A percentile compares a stretch with the other conserved stretches of the same genome.
phyloP scores from a whole-genome alignment of 768 basidiomycete species.

The Naganishia randhawae region DNA sequence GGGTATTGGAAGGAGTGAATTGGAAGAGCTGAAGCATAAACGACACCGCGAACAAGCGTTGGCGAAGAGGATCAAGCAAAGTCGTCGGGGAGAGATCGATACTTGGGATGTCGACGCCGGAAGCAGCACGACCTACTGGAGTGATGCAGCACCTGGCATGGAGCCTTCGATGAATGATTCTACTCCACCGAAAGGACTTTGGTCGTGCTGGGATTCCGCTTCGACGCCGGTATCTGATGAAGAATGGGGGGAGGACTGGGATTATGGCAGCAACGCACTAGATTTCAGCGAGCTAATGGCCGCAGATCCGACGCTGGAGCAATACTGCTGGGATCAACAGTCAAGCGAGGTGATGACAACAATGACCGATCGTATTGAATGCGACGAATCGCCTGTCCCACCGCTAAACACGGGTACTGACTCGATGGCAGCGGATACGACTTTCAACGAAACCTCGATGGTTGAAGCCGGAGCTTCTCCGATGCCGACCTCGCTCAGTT shows the following conservation, averaged over 20 bases:
- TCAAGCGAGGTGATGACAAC: no score
- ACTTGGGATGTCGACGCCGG: neutral
- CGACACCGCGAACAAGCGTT: neutral
- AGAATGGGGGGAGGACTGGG: constrained; percentile 14
- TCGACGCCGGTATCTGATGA: constrained; percentile 5
- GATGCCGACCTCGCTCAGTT: neutral
- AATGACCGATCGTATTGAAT: neutral
- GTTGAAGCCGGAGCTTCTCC: neutral
- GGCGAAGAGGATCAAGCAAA: neutral
- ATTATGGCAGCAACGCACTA: neutral
- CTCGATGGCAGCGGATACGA: neutral
- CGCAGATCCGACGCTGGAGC: neutral
- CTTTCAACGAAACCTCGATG: neutral
- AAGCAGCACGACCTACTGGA: neutral
- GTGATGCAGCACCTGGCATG: no score
- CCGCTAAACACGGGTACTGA: neutral
- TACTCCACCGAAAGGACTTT: neutral
- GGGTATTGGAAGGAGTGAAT: neutral
- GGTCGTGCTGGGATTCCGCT: neutral
- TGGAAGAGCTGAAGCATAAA: neutral
- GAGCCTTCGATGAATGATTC: neutral
- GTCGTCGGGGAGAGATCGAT: constrained; percentile 1
- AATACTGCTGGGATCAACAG: neutral
- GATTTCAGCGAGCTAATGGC: constrained; percentile 6
- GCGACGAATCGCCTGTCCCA: neutral